Percentiles rank a stretch among this genome's conserved stretches.
phyloP scores from a whole-genome alignment of 2,329 filamentous ascomycete species.

The Drechslera avenae region DNA sequence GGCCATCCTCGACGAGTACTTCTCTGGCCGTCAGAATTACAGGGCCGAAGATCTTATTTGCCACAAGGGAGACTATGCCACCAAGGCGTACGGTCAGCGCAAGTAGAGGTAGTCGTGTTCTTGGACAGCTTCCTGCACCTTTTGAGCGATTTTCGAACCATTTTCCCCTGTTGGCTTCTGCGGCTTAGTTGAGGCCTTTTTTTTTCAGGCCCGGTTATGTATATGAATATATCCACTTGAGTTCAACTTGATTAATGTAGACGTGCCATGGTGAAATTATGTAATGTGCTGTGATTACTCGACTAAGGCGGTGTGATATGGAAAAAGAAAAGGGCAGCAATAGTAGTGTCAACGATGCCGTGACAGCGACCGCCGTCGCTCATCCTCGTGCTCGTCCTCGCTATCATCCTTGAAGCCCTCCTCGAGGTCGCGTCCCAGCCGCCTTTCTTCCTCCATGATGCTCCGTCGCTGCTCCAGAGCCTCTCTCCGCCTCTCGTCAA shows the following conservation, averaged over 20 bases:
- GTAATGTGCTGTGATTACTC: too few species aligned
- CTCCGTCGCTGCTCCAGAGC: conserved; percentile 48
- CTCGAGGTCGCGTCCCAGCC: conserved; percentile 80
- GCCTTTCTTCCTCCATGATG: conserved; percentile 58
- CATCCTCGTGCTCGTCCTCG: conserved; percentile 60
- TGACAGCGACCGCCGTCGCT: conserved; percentile 27
- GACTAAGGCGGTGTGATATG: neutral
- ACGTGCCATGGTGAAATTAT: neutral
- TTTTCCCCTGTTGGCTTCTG: conserved; percentile 22
- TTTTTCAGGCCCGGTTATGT: conserved; percentile 31
- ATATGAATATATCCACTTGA: conserved; percentile 31
- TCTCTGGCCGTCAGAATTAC: conserved; percentile 87
- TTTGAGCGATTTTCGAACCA: conserved; percentile 24
- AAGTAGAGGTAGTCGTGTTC: conserved; percentile 51
- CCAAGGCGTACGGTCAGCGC: conserved; percentile 87
- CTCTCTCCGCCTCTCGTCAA: conserved; percentile 45
- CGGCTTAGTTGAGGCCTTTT: conserved; percentile 18
- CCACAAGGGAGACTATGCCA: conserved; percentile 87
- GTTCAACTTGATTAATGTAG: conserved; percentile 3
- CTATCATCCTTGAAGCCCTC: conserved; percentile 76
- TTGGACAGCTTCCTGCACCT: conserved; percentile 6
- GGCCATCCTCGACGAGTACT: conserved; percentile 89
- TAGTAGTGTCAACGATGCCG: conserved; percentile 13
- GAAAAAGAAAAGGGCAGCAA: neutral
- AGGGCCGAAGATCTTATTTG: conserved; percentile 89